phyloP scores from a whole-genome alignment of 345 rosid genomes.

The Odontarrhena argentea region DNA sequence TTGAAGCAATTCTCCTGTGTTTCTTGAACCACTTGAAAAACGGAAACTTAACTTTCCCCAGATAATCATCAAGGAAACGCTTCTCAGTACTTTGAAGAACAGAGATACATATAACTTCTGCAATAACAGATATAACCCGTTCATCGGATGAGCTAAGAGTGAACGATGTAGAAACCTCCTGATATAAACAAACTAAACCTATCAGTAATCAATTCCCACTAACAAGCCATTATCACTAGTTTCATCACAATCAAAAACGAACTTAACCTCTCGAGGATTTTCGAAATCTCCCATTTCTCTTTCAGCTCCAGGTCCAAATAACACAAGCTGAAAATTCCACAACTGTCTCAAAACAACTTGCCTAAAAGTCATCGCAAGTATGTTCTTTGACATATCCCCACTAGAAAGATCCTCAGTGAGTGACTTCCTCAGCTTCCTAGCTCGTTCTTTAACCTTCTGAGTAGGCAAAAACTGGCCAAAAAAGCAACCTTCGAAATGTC shows the following conservation, averaged over 20 bases:
- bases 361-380: constrained; percentile 88
- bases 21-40: constrained; percentile 54
- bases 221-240: constrained; percentile 46
- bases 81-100: constrained; percentile 69
- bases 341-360: constrained; percentile 81
- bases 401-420: constrained; percentile 50
- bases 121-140: constrained; percentile 62
- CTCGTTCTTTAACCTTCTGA: constrained; percentile 74
- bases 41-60: constrained; percentile 41
- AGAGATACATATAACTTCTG: constrained; percentile 66
- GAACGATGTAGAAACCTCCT: constrained; percentile 75
- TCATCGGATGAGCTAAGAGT: constrained; percentile 63
- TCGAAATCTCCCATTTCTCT: constrained; percentile 70
- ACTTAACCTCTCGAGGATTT: constrained; percentile 74
- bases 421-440: constrained; percentile 51
- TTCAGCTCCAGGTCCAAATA: constrained; percentile 70
- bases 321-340: constrained; percentile 70
- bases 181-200: constrained; percentile 63
- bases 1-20: constrained; percentile 52
- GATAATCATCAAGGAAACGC: constrained; percentile 48
- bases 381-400: constrained; percentile 52
- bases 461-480: constrained; percentile 77
- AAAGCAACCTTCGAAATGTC: not conserved
- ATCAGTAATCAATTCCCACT: constrained; percentile 57
- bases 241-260: constrained; percentile 39